Base-by-base conservation (phyloP, 2,329 filamentous ascomycete genomes). In the Cryphonectria japonica region DNA sequence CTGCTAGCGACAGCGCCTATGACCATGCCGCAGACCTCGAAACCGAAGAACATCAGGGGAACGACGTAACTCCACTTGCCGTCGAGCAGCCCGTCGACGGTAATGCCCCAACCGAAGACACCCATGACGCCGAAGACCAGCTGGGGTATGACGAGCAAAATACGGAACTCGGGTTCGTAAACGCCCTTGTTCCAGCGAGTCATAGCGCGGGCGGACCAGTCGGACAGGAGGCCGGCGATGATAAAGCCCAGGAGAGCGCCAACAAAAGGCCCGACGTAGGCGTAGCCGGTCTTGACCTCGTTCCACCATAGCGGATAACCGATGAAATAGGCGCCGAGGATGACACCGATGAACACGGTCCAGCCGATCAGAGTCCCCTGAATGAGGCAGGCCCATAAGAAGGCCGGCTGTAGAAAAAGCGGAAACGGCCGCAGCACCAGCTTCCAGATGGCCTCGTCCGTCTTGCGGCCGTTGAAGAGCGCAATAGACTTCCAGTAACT, bases 331-430 rank as follows among this genome's bases (percentile, higher is more conserved):
- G 91, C 89, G n/a, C 91, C 92, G 62, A 97, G 83, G 75, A 96
- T 89, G 72, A 96, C 91, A 70, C 93, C 92, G 74, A 97, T 95
- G 78, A 98, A 93, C 22, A 98, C 93, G 0, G 95, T 97, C 95
- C 95, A 98, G 74, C 95, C 95, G 77, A 98, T 97, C 78, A 97
- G 89, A 5, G 93, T 89, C 22, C 95, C 95, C 85, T 97, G 95
- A 66, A 95, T 93, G 3, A 98, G 84, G 76, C 85, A 86, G 34
- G 85, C 86, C 93, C 94, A 97, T 57, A 97, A 80, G 75, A 98
- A 93, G 9, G 93, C 93, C 0, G 94, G 95, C 78, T 98, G 95
- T 8, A 92, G 79, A 75, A 97, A 91, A 0, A 98, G 86, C 0
- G 93, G 93, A 68, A 98, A 91, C 0, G 95, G 95, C 2, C 95